Percentiles rank a stretch among this genome's conserved stretches.
Conservation (phyloP, 1,284 basidiomycete genomes). For the Ganoderma boninense region DNA sequence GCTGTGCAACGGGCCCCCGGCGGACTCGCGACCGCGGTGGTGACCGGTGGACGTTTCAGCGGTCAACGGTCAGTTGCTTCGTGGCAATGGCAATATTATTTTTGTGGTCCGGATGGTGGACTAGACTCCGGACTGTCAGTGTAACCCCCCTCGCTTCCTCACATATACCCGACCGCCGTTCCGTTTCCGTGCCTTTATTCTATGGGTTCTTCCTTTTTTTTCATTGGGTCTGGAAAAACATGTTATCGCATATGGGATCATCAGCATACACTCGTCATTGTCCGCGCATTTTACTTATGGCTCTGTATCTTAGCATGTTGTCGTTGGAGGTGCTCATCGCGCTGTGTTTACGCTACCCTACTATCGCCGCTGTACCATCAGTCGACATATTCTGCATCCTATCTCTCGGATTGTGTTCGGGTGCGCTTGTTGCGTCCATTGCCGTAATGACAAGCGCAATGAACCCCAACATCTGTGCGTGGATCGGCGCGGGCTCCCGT, state of each 20-base stretch:
- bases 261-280: neutral
- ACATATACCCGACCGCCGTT: conserved; percentile 1
- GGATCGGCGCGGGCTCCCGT: neutral
- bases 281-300: conserved; percentile 12
- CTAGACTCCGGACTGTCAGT: neutral
- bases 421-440: neutral
- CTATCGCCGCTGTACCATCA: conserved; percentile 14
- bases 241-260: conserved; percentile 10
- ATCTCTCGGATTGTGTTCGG: neutral
- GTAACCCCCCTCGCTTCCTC: neutral
- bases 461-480: neutral
- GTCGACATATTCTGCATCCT: neutral
- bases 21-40: conserved; percentile 24
- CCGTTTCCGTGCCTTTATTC: neutral
- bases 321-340: conserved; percentile 10
- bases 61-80: too few species aligned
- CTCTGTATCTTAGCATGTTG: conserved; percentile 20
- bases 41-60: neutral
- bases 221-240: neutral
- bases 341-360: conserved; percentile 14
- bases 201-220: conserved; percentile 11
- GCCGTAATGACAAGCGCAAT: conserved; percentile 3
- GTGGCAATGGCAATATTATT: neutral
- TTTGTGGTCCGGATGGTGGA: neutral
- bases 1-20: conserved; percentile 69